Percentiles rank a stretch among this genome's conserved stretches.
Evolutionary conservation across 371 early-diverging fungal genomes (phyloP).

Genomic region (Mortierella sp.): DNA sequence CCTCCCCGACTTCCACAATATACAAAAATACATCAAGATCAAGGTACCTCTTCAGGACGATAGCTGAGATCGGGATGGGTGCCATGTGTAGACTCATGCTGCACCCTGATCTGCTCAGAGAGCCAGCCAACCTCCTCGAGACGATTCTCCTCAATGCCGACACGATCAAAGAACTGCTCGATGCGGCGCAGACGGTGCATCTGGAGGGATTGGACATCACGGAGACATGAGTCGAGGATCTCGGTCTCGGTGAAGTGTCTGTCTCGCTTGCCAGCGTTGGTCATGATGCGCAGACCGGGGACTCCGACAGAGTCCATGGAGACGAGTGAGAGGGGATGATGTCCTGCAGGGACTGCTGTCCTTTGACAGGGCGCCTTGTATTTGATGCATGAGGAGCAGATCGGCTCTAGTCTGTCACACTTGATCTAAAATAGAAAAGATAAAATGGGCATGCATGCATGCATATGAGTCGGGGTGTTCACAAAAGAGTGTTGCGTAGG

Average conservation of each 20-base stretch:
- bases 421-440: conserved; percentile 30
- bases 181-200: conserved; percentile 47
- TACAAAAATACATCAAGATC: no score
- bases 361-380: conserved; percentile 54
- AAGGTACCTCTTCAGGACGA: conserved; percentile 38
- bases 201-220: conserved; percentile 42
- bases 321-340: conserved; percentile 43
- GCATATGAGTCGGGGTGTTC: not conserved
- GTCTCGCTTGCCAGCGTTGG: conserved; percentile 38
- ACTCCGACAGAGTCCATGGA: conserved; percentile 45
- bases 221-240: conserved; percentile 52
- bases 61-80: conserved; percentile 1
- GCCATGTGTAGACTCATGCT: conserved; percentile 17
- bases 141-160: conserved; percentile 50
- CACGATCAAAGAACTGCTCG: conserved; percentile 51
- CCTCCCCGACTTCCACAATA: not conserved
- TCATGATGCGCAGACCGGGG: conserved; percentile 23
- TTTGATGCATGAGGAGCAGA: conserved; percentile 55
- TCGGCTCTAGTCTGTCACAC: conserved; percentile 54
- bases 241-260: conserved; percentile 46
- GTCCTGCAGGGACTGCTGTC: conserved; percentile 43
- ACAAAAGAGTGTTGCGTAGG: not conserved
- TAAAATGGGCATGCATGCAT: not conserved
- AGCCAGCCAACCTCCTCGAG: conserved; percentile 54
- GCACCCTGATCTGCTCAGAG: conserved; percentile 42